Conservation (phyloP, 2,329 filamentous ascomycete genomes). For the Venturia effusa region DNA sequence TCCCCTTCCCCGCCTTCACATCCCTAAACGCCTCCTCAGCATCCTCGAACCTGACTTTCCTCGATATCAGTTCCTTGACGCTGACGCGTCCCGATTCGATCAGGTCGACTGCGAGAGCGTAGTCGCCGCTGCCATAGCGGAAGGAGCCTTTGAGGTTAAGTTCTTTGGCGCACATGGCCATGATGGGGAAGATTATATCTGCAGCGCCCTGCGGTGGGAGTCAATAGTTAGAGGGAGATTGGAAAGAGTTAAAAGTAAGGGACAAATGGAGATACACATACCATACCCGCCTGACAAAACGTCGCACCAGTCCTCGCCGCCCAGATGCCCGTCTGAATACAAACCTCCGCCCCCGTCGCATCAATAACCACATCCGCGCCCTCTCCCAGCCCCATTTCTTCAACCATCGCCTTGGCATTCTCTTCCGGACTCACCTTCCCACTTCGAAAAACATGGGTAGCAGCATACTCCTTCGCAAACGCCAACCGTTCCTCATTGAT, state of each 20-base stretch:
- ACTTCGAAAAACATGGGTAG: constrained; percentile 58
- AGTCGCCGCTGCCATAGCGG: constrained; percentile 81
- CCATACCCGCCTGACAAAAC: constrained; percentile 29
- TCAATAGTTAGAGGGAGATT: background rate
- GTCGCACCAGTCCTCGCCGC: constrained; percentile 37
- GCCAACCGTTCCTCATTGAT: constrained; percentile 70
- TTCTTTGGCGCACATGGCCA: constrained; percentile 83
- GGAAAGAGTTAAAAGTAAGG: background rate
- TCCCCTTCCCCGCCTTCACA: constrained; percentile 73
- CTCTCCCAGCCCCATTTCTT: constrained; percentile 48
- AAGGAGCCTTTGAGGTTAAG: constrained; percentile 79
- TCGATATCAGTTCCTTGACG: constrained; percentile 69
- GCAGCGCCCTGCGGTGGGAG: constrained; percentile 58
- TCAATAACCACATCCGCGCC: constrained; percentile 40
- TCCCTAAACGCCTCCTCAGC: constrained; percentile 81
- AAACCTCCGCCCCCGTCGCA: constrained; percentile 36
- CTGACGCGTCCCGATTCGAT: constrained; percentile 60
- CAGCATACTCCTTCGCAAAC: constrained; percentile 63
- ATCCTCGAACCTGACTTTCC: constrained; percentile 65
- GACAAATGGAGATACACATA: constrained; percentile 13
- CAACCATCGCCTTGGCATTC: constrained; percentile 60
- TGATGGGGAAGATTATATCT: constrained; percentile 86
- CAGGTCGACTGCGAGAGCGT: constrained; percentile 70
- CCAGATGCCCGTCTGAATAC: constrained; percentile 39
- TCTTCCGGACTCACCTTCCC: constrained; percentile 50